Conservation (phyloP, 176 grass and related monocot species). For the Eremochloa ophiuroides region DNA sequence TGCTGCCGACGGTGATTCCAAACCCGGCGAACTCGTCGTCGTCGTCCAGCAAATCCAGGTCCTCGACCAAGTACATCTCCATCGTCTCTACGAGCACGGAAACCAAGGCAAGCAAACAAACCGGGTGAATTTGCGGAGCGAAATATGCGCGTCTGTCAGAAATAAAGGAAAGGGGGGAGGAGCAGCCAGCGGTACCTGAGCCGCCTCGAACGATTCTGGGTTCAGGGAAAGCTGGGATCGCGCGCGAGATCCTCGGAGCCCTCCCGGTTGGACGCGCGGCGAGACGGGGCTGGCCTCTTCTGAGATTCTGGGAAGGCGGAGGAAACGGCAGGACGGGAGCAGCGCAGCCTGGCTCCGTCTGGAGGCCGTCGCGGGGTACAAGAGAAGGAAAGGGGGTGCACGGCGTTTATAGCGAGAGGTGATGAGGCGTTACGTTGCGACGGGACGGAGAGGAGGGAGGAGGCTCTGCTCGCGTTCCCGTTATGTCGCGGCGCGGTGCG, state of each 20-base stretch:
- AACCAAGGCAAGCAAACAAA: background rate
- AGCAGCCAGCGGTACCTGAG: background rate
- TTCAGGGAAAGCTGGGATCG: background rate
- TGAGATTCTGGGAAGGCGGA: too few relatives aligned
- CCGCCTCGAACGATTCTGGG: background rate
- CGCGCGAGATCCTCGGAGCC: background rate
- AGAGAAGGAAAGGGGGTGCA: background rate
- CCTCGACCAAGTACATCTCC: conserved; percentile 5
- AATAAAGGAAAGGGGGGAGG: background rate
- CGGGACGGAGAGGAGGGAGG: background rate
- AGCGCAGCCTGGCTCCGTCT: background rate
- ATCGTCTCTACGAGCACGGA: background rate
- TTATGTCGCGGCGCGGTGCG: background rate
- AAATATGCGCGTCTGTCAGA: background rate
- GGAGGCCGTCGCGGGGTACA: background rate
- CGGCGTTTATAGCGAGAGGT: background rate
- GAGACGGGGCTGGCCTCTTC: background rate
- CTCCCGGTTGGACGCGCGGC: background rate
- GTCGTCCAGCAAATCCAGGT: conserved; percentile 3
- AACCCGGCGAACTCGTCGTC: background rate
- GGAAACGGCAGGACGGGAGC: background rate
- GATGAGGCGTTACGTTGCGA: background rate
- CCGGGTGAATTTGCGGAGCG: background rate
- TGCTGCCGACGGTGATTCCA: background rate
- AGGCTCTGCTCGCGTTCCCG: background rate